Percentiles rank a stretch among this genome's conserved stretches.
Evolutionary conservation across 2,329 filamentous ascomycete genomes (phyloP).

Genomic region (Botrytis medusae): DNA sequence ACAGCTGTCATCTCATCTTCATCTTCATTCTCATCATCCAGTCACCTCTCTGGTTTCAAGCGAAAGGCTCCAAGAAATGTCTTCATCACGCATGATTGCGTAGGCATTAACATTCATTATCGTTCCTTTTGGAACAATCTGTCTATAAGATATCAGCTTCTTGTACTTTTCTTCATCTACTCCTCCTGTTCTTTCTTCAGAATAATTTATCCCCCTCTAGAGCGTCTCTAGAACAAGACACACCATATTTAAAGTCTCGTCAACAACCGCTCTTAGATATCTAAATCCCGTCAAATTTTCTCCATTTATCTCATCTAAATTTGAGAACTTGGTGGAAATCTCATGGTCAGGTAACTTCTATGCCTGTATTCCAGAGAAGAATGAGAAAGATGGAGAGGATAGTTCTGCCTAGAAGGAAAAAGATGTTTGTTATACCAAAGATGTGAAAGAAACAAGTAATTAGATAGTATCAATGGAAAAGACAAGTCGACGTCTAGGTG

Average conservation of each 20-base stretch:
- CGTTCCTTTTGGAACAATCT: background rate
- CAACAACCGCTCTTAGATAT: background rate
- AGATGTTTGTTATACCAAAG: background rate
- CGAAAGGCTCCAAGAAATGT: background rate
- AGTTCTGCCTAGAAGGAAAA: background rate
- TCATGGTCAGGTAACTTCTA: background rate
- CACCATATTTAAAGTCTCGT: background rate
- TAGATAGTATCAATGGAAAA: background rate
- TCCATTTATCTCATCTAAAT: background rate
- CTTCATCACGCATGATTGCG: background rate
- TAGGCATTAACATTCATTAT: background rate
- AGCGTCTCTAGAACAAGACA: background rate
- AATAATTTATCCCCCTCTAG: background rate
- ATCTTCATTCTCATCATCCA: background rate
- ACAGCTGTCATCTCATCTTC: background rate
- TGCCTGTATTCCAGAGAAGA: rapidly evolving
- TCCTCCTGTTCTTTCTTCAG: too few relatives aligned
- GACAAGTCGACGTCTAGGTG: rapidly evolving
- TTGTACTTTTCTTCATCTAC: too few relatives aligned
- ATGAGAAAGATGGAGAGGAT: background rate
- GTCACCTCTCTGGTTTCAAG: background rate
- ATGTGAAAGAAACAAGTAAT: background rate
- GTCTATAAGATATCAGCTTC: background rate
- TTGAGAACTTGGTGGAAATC: background rate
- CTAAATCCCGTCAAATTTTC: too few relatives aligned